Evolutionary conservation across 768 basidiomycete genomes (phyloP), one percentile per base, ranked within the genome.

Genomic region (Lentinula aciculospora): DNA sequence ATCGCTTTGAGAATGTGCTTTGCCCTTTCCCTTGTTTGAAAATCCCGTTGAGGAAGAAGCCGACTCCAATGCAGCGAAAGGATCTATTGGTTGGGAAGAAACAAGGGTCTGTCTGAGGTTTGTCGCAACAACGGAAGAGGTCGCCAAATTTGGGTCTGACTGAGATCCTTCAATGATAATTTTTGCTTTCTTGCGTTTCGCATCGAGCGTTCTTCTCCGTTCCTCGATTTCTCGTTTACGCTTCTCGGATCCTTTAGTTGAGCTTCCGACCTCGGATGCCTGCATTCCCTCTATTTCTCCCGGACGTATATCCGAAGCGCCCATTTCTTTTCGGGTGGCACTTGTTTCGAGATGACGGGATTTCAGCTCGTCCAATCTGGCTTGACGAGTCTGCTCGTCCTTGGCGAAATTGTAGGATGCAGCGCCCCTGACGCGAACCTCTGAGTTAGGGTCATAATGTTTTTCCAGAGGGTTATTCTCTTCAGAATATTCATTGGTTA

Each of bases 331-430:
- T 62, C 86, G 75, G 27, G 74, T 76, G 60, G 75, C 74, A 65
- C 83, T 82, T 0, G 94, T 96, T 67, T 94, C 90, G 46, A 81
- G 78, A 42, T 92, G 77, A 2, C 78, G 79, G 3, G 73, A 68
- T 58, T 79, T 82, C 12, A 98, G 74, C 56, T 89, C 89, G 57
- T 91, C 91, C 92, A 95, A 91, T 68, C 98, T 87, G 50, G 76
- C 74, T 61, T 73, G 74, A 42, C 97, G 78, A 28, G 81, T 83
- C 62, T 90, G 89, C 65, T 94, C 92, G 63, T 97, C 93, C 2
- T 69, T 80, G 12, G 92, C 92, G 71, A 98, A 95, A 67, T 92
- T 89, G 69, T 96, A 97, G 72, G 89, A 92, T 1, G 84, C 94
- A 1, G 96, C 95, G 44, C 91, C 97, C 69, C 87, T 88, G 12